Conservation (phyloP, 768 basidiomycete genomes). For the Termitomyces sp. region DNA sequence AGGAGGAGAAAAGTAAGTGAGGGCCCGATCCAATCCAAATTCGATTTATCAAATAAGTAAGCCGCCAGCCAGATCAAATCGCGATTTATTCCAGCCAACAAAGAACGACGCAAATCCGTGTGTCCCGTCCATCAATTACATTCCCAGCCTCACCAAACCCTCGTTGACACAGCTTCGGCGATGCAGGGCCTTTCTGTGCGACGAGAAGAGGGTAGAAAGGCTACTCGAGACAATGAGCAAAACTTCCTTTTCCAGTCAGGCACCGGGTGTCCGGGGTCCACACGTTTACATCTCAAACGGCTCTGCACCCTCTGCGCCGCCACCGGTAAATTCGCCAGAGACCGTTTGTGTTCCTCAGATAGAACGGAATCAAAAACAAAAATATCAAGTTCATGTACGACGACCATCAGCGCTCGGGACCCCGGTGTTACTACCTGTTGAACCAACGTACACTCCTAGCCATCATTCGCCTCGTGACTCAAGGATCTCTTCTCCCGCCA, state of each 20-base stretch:
- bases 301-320: constrained; percentile 8
- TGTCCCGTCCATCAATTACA: constrained; percentile 3
- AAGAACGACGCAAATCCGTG: constrained; percentile 11
- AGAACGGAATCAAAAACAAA: background rate
- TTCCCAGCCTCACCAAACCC: constrained; percentile 4
- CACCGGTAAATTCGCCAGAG: constrained; percentile 14
- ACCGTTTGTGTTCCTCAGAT: background rate
- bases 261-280: constrained; percentile 13
- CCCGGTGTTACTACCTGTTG: constrained; percentile 1
- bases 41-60: constrained; percentile 18
- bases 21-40: constrained; percentile 18
- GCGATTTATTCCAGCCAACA: constrained; percentile 7
- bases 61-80: constrained; percentile 13
- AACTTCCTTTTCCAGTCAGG: constrained; percentile 7
- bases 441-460: background rate
- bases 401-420: constrained; percentile 4
- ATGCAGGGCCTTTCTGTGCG: constrained; percentile 1
- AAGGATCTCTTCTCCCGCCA: constrained; percentile 10
- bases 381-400: background rate
- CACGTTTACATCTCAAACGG: constrained; percentile 9
- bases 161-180: constrained; percentile 7
- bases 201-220: constrained; percentile 11
- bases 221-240: constrained; percentile 8
- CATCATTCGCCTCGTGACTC: constrained; percentile 1
- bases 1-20: constrained; percentile 17